phyloP scores from a whole-genome alignment of 352 stramenopile genomes.

The Phytophthora pistaciae region DNA sequence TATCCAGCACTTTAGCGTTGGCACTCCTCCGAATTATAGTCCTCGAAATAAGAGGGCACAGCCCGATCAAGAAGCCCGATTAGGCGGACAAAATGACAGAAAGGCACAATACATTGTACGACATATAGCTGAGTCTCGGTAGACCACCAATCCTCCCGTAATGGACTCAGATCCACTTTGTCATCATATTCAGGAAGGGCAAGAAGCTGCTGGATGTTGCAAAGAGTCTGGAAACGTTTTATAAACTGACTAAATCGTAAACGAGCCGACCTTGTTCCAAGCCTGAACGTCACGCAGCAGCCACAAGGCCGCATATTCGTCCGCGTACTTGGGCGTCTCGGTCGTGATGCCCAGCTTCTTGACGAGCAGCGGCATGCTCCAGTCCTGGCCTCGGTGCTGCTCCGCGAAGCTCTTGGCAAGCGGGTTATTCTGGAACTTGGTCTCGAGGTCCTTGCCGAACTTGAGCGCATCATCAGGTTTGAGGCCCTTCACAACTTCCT shows the following conservation, averaged over 20 bases:
- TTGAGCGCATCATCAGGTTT: neutral
- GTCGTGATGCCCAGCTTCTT: neutral
- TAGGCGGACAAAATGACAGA: too few species aligned
- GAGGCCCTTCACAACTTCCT: neutral
- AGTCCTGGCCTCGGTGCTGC: neutral
- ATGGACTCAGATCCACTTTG: too few species aligned
- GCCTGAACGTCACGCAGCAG: neutral
- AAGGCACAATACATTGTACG: too few species aligned
- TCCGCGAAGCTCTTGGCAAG: neutral
- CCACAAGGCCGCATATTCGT: neutral
- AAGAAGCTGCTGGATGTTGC: too few species aligned
- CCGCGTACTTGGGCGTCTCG: neutral
- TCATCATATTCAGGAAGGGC: too few species aligned
- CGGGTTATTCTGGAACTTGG: neutral
- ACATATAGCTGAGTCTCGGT: too few species aligned
- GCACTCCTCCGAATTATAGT: too few species aligned
- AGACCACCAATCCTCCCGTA: too few species aligned
- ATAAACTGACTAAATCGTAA: neutral
- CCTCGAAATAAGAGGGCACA: too few species aligned
- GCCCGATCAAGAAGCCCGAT: too few species aligned
- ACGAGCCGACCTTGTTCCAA: neutral
- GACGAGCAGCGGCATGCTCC: neutral
- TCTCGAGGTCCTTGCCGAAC: neutral
- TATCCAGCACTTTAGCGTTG: too few species aligned
- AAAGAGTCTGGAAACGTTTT: too few species aligned